phyloP scores from a whole-genome alignment of 2,329 filamentous ascomycete genomes.

The Cladorrhinum sp. region DNA sequence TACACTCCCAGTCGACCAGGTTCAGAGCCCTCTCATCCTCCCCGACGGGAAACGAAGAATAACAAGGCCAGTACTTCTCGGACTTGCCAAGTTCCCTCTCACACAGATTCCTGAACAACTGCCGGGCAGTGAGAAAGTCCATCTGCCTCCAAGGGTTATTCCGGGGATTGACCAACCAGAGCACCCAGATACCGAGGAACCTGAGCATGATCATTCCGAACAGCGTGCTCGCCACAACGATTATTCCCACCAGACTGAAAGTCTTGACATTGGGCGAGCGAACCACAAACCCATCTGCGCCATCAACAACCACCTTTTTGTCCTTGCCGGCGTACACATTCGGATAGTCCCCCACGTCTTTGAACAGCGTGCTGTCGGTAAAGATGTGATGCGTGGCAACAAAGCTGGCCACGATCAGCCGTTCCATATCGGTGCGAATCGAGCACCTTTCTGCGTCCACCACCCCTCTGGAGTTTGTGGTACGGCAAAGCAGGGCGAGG shows the following conservation, averaged over 20 bases:
- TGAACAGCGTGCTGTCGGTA: constrained; percentile 1
- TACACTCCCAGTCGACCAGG: too few species aligned
- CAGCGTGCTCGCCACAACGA: neutral
- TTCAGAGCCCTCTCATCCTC: neutral
- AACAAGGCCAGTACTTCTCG: neutral
- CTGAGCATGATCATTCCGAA: neutral
- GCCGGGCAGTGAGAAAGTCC: neutral
- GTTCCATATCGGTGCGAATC: constrained; percentile 13
- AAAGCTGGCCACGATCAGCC: constrained; percentile 8
- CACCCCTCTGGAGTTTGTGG: neutral
- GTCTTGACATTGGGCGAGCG: constrained; percentile 5
- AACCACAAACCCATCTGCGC: constrained; percentile 6
- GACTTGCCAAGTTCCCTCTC: neutral
- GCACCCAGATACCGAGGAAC: neutral
- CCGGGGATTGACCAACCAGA: neutral
- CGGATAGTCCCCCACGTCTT: neutral
- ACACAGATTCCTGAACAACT: neutral
- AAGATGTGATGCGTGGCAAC: constrained; percentile 11
- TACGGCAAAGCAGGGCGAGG: neutral
- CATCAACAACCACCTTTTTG: neutral
- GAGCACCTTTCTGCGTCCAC: constrained; percentile 1
- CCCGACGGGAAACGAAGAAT: neutral
- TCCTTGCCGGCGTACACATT: constrained; percentile 2
- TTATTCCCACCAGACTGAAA: constrained; percentile 7
- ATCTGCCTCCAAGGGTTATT: neutral